These are phyloP conservation scores for peach (Prunus persica) DNA, from an alignment of 306 rosid genomes.

Conservation along the genomic window DNA sequence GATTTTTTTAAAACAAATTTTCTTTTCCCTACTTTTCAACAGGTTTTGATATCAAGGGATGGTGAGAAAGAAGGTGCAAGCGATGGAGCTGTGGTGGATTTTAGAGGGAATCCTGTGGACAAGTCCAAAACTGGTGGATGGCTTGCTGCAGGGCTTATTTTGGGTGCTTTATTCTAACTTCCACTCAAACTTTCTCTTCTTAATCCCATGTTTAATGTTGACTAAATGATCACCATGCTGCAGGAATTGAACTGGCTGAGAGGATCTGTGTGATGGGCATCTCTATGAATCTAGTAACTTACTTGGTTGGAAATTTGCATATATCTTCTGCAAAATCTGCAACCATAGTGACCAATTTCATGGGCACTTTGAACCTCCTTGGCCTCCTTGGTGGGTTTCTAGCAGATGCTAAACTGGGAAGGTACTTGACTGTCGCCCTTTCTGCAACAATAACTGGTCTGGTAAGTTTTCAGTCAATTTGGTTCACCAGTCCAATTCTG, in stretches of 20 bases:
- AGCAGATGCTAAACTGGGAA: slow-evolving; percentile 87
- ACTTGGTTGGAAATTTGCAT: slow-evolving; percentile 66
- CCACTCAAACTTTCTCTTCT: background rate
- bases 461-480: slow-evolving; percentile 36
- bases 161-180: slow-evolving; percentile 46
- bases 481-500: background rate
- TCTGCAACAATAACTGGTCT: slow-evolving; percentile 58
- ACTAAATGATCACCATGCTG: slow-evolving; percentile 17
- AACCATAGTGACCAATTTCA: slow-evolving; percentile 71
- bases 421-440: slow-evolving; percentile 59
- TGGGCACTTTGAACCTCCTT: slow-evolving; percentile 90
- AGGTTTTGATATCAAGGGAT: slow-evolving; percentile 56
- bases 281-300: slow-evolving; percentile 86
- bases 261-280: slow-evolving; percentile 90
- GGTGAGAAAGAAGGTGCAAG: slow-evolving; percentile 43
- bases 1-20: background rate
- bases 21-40: slow-evolving; percentile 3
- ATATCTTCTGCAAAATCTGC: slow-evolving; percentile 81
- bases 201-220: background rate
- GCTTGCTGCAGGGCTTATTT: slow-evolving; percentile 87
- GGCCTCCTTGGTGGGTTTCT: slow-evolving; percentile 89
- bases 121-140: slow-evolving; percentile 80
- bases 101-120: slow-evolving; percentile 60
- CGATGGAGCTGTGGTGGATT: slow-evolving; percentile 51
- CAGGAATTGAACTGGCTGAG: slow-evolving; percentile 86